Percentiles rank a stretch among this genome's conserved stretches.
Conservation (phyloP, 352 stramenopile species). For the Blastocystis sp. region DNA sequence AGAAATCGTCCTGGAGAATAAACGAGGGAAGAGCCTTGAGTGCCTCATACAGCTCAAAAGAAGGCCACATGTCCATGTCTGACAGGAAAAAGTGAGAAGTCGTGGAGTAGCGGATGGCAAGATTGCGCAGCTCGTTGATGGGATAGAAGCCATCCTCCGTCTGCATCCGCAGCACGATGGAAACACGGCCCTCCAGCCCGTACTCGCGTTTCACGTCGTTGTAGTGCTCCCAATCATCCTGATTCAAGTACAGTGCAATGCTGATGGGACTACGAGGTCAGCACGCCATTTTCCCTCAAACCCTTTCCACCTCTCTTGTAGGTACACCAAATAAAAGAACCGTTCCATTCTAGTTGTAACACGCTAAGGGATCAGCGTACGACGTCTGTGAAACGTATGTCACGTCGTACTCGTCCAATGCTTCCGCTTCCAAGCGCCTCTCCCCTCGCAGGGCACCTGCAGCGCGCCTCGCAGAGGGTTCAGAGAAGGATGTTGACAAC, state of each 20-base stretch:
- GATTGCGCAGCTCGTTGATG: conserved; percentile 16
- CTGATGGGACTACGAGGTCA: background rate
- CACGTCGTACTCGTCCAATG: background rate
- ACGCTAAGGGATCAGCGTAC: background rate
- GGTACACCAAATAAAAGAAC: background rate
- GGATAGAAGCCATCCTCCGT: background rate
- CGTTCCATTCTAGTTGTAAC: background rate
- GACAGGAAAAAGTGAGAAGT: conserved; percentile 37
- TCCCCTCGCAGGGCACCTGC: background rate
- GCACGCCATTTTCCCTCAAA: background rate
- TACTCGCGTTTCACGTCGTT: background rate
- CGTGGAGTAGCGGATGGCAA: background rate
- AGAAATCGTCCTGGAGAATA: conserved; percentile 14
- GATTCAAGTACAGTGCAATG: conserved; percentile 4
- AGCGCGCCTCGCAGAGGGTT: background rate
- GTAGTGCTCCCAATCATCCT: conserved; percentile 13
- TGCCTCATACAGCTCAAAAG: background rate
- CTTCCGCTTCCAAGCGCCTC: background rate
- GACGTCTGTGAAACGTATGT: conserved; percentile 12
- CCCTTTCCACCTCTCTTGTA: conserved; percentile 4
- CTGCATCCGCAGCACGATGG: background rate
- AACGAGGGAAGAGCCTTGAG: conserved; percentile 10
- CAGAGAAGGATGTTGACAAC: background rate
- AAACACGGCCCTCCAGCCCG: background rate
- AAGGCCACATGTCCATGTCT: conserved; percentile 47